Evolutionary conservation across 192 early-diverging fungal genomes (phyloP), one percentile per base, ranked within the genome.

Genomic region (Backusella westeae): DNA sequence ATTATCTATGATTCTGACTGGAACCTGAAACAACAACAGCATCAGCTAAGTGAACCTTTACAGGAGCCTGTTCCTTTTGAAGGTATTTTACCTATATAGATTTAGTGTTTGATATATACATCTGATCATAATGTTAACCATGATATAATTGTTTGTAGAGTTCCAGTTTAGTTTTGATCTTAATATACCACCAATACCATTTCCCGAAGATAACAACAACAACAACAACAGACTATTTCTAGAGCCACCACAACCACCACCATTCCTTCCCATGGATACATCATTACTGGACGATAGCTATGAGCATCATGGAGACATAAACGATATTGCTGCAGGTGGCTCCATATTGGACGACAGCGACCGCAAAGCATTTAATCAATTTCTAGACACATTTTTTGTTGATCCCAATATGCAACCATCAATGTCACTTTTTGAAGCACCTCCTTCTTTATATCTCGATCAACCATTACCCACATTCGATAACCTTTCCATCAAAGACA

Each of bases 361-460:
- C 46, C 85, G 85, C 65, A 80, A 77, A 35, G 80, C 82, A 35
- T 86, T 88, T 39, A 80, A 80, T n/a, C 82, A 88, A 75, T 88
- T 88, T 78, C 71, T 88, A 67, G 87, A 88, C 52, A 77, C 80
- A 3, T 73, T 88, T 59, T 84, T 85, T 63, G 77, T 86, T 7
- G 87, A 86, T 69, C 83, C 83, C 44, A 84, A 86, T 75, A 72
- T 78, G 34, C 78, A 56, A 36, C 34, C 39, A 21, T 34, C 49
- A 21, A 23, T 32, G 34, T 52, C 34, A 35, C 21, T 21, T 36
- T 34, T 42, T 72, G 29, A 52, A 15, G 26, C 29, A 72, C 70
- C 70, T 10, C 53, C 72, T 21, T 41, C 72, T 17, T 36, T 73
- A 19, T 39, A 49, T 36, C 52, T 73, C 29, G 46, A 73, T 14